Percentiles rank a stretch among this genome's conserved stretches.
These are phyloP conservation scores for Haplosporangium gracile DNA, from an alignment of 192 early-diverging fungal genomes.

Conservation along the genomic window DNA sequence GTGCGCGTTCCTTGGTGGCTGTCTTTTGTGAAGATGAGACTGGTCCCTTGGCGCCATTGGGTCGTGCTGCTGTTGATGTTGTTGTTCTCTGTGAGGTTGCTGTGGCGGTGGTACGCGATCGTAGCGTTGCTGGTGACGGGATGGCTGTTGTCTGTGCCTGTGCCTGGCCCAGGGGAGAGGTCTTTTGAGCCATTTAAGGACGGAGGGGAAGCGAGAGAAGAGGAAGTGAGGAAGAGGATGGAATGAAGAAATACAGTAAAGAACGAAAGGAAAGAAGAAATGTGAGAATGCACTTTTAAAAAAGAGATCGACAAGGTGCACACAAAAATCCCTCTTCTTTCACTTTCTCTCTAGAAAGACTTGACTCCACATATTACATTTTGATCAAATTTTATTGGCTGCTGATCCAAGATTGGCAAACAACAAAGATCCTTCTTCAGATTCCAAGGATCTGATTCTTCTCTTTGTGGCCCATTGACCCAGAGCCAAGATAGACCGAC, in stretches of 20 bases:
- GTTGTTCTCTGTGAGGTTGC: not conserved
- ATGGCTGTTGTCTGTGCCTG: constrained; percentile 7
- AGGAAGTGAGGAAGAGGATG: not conserved
- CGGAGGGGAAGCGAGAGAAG: constrained; percentile 11
- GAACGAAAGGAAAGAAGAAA: constrained; percentile 8
- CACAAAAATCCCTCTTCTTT: not conserved
- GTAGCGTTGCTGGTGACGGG: not conserved
- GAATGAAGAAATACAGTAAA: constrained; percentile 16
- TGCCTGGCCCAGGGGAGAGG: not conserved
- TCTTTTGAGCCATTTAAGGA: constrained; percentile 14
- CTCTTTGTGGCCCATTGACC: not conserved
- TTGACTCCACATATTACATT: not conserved
- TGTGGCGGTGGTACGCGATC: not conserved
- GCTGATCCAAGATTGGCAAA: too few species aligned
- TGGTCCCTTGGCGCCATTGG: not conserved
- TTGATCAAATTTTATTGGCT: constrained; percentile 1
- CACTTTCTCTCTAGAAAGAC: not conserved
- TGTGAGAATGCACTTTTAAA: not conserved
- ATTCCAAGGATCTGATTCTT: constrained; percentile 11
- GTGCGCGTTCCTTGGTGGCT: constrained; percentile 27
- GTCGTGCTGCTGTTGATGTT: not conserved
- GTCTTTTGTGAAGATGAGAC: not conserved
- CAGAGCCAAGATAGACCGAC: constrained; percentile 15
- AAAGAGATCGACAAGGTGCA: not conserved
- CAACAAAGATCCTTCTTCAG: not conserved